Percentiles rank a stretch among this genome's conserved stretches.
These are phyloP conservation scores for Conringia planisiliqua DNA, from an alignment of 345 rosid species.

Conservation along the genomic window DNA sequence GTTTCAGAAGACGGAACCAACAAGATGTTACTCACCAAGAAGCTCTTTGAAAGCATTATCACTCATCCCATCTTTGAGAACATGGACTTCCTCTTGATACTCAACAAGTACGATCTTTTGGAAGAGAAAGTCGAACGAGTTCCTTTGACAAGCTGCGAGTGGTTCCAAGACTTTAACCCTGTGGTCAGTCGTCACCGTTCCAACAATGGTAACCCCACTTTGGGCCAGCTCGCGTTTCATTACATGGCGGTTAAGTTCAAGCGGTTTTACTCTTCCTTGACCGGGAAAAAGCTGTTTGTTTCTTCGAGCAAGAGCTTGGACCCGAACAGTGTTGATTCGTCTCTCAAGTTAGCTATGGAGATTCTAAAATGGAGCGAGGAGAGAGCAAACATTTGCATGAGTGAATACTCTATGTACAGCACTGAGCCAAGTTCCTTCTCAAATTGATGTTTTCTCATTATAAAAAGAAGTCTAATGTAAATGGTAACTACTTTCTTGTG, in stretches of 20 bases:
- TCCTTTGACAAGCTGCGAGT: slow-evolving; percentile 65
- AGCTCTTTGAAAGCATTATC: slow-evolving; percentile 80
- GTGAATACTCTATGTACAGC: slow-evolving; percentile 45
- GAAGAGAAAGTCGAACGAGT: slow-evolving; percentile 77
- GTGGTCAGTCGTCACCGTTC: slow-evolving; percentile 59
- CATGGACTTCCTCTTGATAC: slow-evolving; percentile 83
- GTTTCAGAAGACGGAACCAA: slow-evolving; percentile 54
- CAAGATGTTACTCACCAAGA: slow-evolving; percentile 73
- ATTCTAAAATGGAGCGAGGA: slow-evolving; percentile 92
- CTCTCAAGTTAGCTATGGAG: slow-evolving; percentile 80
- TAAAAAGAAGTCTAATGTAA: slow-evolving; percentile 1
- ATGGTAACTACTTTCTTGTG: slow-evolving; percentile 20
- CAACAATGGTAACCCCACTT: slow-evolving; percentile 61
- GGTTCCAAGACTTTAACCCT: slow-evolving; percentile 94
- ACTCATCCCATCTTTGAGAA: slow-evolving; percentile 79
- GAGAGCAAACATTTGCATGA: slow-evolving; percentile 43
- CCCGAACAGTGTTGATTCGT: slow-evolving; percentile 46
- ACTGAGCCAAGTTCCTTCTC: slow-evolving; percentile 43
- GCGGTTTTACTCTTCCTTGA: slow-evolving; percentile 65
- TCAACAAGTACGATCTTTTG: slow-evolving; percentile 77
- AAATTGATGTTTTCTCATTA: slow-evolving; percentile 25
- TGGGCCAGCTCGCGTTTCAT: slow-evolving; percentile 84
- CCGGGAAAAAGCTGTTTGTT: slow-evolving; percentile 69
- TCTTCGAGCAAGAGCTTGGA: slow-evolving; percentile 69
- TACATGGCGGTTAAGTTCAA: slow-evolving; percentile 85